Percentiles rank a stretch among this genome's conserved stretches.
phyloP scores from a whole-genome alignment of 805 yeast species.

The Saccharomycopsis fermentans region DNA sequence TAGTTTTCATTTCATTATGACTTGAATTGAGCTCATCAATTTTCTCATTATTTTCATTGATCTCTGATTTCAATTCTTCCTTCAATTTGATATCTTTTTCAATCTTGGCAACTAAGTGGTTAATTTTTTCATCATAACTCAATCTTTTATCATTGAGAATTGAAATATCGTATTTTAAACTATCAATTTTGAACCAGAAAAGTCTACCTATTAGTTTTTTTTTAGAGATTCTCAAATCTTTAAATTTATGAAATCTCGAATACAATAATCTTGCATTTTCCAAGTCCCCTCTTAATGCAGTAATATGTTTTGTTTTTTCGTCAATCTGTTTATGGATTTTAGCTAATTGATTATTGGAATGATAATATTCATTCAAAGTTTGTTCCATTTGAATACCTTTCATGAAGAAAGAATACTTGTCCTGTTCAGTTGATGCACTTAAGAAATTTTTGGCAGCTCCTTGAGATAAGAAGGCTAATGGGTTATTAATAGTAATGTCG shows the following conservation, averaged over 20 bases:
- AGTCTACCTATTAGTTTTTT: slow-evolving; percentile 37
- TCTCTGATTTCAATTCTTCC: slow-evolving; percentile 20
- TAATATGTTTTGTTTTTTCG: slow-evolving; percentile 30
- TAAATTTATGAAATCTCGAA: slow-evolving; percentile 31
- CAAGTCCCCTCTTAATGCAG: slow-evolving; percentile 30
- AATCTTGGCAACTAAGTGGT: slow-evolving; percentile 15
- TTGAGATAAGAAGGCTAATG: slow-evolving; percentile 86
- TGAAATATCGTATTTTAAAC: slow-evolving; percentile 22
- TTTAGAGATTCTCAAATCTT: slow-evolving; percentile 31
- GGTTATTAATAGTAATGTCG: slow-evolving; percentile 76
- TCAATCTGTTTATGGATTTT: slow-evolving; percentile 32
- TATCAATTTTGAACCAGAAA: slow-evolving; percentile 36
- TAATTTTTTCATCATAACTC: slow-evolving; percentile 18
- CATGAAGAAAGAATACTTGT: slow-evolving; percentile 70
- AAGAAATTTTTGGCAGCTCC: slow-evolving; percentile 88
- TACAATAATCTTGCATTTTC: slow-evolving; percentile 34
- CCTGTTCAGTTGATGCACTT: slow-evolving; percentile 61
- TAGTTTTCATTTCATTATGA: not conserved
- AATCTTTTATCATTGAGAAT: slow-evolving; percentile 21
- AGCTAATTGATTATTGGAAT: slow-evolving; percentile 28
- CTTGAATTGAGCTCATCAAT: slow-evolving; percentile 5
- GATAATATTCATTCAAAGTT: slow-evolving; percentile 43
- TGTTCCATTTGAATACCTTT: slow-evolving; percentile 68
- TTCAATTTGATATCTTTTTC: slow-evolving; percentile 20
- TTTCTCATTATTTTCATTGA: slow-evolving; percentile 20